Evolutionary conservation across 2,329 filamentous ascomycete species (phyloP).

Genomic region (Dactylonectria estremocensis): DNA sequence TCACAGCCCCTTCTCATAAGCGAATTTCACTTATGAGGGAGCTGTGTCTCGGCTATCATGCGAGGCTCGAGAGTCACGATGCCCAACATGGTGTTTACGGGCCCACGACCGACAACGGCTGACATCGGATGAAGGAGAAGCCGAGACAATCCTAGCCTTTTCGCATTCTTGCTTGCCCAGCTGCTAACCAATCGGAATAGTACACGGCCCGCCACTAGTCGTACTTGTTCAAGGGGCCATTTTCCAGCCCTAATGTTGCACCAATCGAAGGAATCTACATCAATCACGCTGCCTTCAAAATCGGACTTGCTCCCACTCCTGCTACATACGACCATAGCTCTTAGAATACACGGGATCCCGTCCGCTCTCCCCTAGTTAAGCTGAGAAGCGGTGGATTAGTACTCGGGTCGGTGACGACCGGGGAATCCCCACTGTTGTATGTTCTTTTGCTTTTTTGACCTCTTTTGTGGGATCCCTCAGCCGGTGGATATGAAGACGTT

Average conservation of each 20-base stretch:
- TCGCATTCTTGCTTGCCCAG: too few relatives aligned
- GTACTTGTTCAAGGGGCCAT: too few relatives aligned
- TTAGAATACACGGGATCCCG: conserved; percentile 3
- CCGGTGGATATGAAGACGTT: too few relatives aligned
- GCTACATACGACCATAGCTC: background rate
- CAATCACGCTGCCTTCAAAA: too few relatives aligned
- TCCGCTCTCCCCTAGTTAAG: conserved; percentile 3
- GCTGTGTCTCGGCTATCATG: background rate
- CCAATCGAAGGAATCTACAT: too few relatives aligned
- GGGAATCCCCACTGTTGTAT: background rate
- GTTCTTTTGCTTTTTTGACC: background rate
- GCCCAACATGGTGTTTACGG: background rate
- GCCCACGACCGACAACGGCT: background rate
- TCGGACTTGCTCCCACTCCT: too few relatives aligned
- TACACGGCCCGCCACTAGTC: too few relatives aligned
- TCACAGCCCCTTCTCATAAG: background rate
- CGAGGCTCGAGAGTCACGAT: background rate
- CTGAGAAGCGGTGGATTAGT: conserved; percentile 1
- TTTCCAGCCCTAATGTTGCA: too few relatives aligned
- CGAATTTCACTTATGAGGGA: background rate
- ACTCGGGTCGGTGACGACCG: background rate
- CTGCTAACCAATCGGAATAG: too few relatives aligned
- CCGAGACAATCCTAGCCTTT: too few relatives aligned
- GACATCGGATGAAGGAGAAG: background rate
- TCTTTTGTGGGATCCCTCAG: too few relatives aligned